Conservation (phyloP, 2,329 filamentous ascomycete genomes). For the Lizonia empirigonia region DNA sequence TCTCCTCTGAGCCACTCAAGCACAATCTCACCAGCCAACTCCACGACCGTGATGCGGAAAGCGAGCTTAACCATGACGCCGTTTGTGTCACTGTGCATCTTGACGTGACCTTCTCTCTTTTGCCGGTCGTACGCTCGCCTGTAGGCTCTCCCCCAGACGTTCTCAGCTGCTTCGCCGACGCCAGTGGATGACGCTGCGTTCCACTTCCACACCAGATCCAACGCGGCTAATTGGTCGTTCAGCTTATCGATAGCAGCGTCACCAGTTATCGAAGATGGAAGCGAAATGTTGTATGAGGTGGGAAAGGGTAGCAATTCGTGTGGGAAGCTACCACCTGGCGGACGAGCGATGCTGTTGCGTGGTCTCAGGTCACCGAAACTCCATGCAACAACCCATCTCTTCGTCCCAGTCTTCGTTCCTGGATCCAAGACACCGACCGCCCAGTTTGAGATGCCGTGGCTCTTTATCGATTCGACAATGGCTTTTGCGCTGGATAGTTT, state of each 20-base stretch:
- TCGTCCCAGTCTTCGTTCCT: constrained; percentile 71
- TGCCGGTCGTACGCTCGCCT: constrained; percentile 61
- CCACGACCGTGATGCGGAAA: constrained; percentile 48
- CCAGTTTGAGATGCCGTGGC: constrained; percentile 71
- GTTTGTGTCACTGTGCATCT: constrained; percentile 18
- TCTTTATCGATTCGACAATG: constrained; percentile 64
- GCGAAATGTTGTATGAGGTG: constrained; percentile 55
- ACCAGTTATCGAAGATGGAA: constrained; percentile 37
- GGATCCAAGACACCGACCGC: constrained; percentile 76
- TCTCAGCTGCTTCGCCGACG: constrained; percentile 67
- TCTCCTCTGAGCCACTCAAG: constrained; percentile 77
- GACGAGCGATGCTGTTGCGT: constrained; percentile 49
- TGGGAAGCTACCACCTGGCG: constrained; percentile 47
- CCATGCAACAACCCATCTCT: constrained; percentile 88
- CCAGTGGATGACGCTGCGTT: constrained; percentile 60
- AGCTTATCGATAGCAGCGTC: constrained; percentile 46
- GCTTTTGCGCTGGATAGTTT: constrained; percentile 72
- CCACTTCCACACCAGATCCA: constrained; percentile 73
- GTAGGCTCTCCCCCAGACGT: constrained; percentile 80
- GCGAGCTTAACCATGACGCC: neutral
- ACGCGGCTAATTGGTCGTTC: constrained; percentile 56
- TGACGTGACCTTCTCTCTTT: constrained; percentile 24
- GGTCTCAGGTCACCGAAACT: constrained; percentile 75
- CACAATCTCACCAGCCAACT: constrained; percentile 46
- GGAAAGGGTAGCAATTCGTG: constrained; percentile 61